A percentile compares a stretch with the other conserved stretches of the same genome.
These are phyloP conservation scores for Ophiocordyceps robertsii DNA, from an alignment of 2,329 filamentous ascomycete species.

Conservation along the genomic window DNA sequence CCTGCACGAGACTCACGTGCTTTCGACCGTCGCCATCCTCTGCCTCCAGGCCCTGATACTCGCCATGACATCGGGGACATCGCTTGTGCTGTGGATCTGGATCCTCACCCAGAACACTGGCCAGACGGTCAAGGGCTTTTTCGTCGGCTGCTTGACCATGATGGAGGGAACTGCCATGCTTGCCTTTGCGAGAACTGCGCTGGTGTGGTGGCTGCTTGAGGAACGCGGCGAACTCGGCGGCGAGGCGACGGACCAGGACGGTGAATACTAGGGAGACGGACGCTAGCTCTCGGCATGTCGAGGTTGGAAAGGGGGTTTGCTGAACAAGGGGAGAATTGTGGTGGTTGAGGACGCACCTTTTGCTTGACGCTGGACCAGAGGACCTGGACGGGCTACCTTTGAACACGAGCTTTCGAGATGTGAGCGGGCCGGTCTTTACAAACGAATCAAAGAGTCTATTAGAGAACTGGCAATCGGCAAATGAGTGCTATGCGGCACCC, in stretches of 20 bases:
- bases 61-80: conserved; percentile 7
- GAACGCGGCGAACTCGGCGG: neutral
- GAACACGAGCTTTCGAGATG: no score
- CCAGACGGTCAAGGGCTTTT: conserved; percentile 9
- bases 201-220: conserved; percentile 13
- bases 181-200: conserved; percentile 14
- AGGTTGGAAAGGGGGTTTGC: neutral
- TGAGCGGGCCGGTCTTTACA: no score
- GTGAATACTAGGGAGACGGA: neutral
- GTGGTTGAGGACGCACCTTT: no score
- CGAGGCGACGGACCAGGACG: neutral
- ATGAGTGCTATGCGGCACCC: no score
- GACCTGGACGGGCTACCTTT: no score
- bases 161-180: conserved; percentile 14
- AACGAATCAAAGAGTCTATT: no score
- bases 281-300: neutral
- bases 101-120: conserved; percentile 10
- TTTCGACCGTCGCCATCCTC: conserved; percentile 13
- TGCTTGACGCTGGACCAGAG: no score
- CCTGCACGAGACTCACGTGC: conserved; percentile 11
- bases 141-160: conserved; percentile 13
- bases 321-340: no score
- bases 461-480: no score
- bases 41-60: conserved; percentile 15
- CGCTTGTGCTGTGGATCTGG: conserved; percentile 9